A percentile compares a stretch with the other conserved stretches of the same genome.
phyloP scores from a whole-genome alignment of 2,329 filamentous ascomycete species.

The Ophiobolus disseminans region DNA sequence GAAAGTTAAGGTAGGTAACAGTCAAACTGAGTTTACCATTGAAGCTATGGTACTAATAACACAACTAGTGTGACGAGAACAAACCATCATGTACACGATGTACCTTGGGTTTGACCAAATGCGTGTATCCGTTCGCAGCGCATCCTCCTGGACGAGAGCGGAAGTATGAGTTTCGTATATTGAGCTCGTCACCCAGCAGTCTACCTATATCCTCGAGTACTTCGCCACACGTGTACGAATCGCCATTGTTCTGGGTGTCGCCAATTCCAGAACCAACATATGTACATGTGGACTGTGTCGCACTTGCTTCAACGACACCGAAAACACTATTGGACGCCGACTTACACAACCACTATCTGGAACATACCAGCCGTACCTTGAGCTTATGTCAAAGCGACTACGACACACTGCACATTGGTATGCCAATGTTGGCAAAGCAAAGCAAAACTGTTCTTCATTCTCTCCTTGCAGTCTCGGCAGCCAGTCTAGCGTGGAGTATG shows the following conservation, averaged over 20 bases:
- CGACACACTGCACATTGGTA: too few species aligned
- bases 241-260: slow-evolving; percentile 1
- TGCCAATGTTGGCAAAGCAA: background rate
- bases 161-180: background rate
- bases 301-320: too few species aligned
- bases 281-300: too few species aligned
- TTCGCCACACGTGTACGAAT: background rate
- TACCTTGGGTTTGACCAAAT: slow-evolving; percentile 7
- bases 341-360: too few species aligned
- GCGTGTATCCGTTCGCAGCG: slow-evolving; percentile 2
- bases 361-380: too few species aligned
- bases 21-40: background rate
- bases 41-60: background rate
- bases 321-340: too few species aligned
- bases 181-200: background rate
- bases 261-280: background rate
- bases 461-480: slow-evolving; percentile 15
- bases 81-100: slow-evolving; percentile 17
- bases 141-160: background rate
- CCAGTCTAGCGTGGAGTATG: slow-evolving; percentile 13
- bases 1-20: slow-evolving; percentile 13
- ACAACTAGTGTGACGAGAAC: slow-evolving; percentile 13
- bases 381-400: too few species aligned
- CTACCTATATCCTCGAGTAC: background rate
- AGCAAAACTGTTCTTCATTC: background rate